Conservation (phyloP, 345 rosid species). For the Brassica carinata region DNA sequence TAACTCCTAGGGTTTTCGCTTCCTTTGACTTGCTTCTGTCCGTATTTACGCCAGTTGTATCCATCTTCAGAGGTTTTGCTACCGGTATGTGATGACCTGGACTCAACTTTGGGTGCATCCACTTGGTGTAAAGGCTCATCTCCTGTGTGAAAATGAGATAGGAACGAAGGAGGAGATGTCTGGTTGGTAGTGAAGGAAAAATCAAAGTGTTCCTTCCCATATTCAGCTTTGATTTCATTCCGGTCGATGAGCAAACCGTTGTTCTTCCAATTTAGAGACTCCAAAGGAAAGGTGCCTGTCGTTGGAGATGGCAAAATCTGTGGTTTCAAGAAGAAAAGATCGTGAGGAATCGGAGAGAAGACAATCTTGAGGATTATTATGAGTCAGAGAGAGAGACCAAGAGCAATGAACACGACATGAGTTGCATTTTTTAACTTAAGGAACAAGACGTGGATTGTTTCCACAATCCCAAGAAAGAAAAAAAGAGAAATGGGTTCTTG, state of each 20-base stretch:
- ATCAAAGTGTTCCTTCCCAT: neutral
- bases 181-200: neutral
- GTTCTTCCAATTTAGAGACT: conserved; percentile 53
- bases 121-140: neutral
- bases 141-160: neutral
- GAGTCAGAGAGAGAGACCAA: too few relatives aligned
- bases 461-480: neutral
- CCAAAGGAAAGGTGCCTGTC: conserved; percentile 69
- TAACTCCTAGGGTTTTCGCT: conserved; percentile 95
- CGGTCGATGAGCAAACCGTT: neutral
- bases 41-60: conserved; percentile 96
- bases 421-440: neutral
- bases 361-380: too few relatives aligned
- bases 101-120: neutral
- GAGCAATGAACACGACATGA: conserved; percentile 7
- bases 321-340: neutral
- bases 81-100: neutral
- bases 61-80: conserved; percentile 64
- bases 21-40: conserved; percentile 94
- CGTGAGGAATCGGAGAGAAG: neutral
- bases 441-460: neutral
- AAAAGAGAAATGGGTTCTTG: neutral
- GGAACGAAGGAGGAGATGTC: neutral
- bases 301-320: conserved; percentile 92
- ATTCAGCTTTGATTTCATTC: conserved; percentile 8